Evolutionary conservation across 495 filamentous ascomycete species (phyloP).

Genomic region (Aeminium ludgeri): DNA sequence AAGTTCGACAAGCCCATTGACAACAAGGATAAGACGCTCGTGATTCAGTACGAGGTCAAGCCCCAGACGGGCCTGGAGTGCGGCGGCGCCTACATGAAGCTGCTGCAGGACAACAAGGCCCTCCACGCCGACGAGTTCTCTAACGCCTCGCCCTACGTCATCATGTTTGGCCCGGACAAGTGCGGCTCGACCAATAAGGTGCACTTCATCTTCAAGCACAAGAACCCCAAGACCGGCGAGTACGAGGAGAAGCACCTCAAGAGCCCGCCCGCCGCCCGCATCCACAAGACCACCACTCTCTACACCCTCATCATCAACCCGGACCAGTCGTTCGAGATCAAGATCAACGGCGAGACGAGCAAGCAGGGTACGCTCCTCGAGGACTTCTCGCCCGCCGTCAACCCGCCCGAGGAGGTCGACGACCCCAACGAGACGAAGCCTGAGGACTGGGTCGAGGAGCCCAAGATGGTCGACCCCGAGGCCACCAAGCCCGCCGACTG

Average conservation of each 20-base stretch:
- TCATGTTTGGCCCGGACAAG: conserved; percentile 99
- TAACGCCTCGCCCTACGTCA: conserved; percentile 90
- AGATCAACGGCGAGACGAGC: conserved; percentile 68
- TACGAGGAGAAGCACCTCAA: conserved; percentile 99
- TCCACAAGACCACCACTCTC: conserved; percentile 76
- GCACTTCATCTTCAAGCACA: conserved; percentile 99
- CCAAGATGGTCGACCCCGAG: conserved; percentile 76
- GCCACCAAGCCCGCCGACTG: conserved; percentile 95
- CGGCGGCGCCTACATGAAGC: conserved; percentile 98
- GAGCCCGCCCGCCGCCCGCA: conserved; percentile 65
- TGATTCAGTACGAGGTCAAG: conserved; percentile 99
- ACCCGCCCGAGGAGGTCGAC: conserved; percentile 91
- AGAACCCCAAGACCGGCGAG: conserved; percentile 99
- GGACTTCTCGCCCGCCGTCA: conserved; percentile 84
- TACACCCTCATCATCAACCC: conserved; percentile 94
- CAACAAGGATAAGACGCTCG: conserved; percentile 89
- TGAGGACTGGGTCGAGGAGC: conserved; percentile 85
- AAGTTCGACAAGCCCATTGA: conserved; percentile 95
- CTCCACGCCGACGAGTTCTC: conserved; percentile 97
- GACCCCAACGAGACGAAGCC: conserved; percentile 94
- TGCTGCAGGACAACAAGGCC: conserved; percentile 92
- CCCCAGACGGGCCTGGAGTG: conserved; percentile 95
- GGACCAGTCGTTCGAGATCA: conserved; percentile 85
- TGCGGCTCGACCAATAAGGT: conserved; percentile 99
- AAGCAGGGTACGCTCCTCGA: conserved; percentile 87